These are phyloP conservation scores for Alternaria consortialis DNA, from an alignment of 2,329 filamentous ascomycete genomes.

Conservation along the genomic window DNA sequence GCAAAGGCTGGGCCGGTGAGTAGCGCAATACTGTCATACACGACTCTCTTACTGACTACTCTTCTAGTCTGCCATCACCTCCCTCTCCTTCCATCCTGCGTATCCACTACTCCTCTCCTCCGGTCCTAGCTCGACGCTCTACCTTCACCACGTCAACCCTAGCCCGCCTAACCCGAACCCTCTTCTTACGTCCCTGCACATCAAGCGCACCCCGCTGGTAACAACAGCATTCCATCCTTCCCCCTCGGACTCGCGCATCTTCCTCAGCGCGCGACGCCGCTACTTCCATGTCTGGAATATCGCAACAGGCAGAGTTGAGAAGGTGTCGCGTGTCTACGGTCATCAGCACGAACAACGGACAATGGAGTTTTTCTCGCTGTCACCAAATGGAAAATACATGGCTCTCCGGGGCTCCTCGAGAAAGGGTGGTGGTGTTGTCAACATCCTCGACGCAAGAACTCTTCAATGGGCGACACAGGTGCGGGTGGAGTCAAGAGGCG, in stretches of 20 bases:
- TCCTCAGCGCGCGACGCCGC: slow-evolving; percentile 85
- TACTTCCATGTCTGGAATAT: slow-evolving; percentile 98
- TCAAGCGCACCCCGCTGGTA: slow-evolving; percentile 82
- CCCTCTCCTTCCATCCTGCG: slow-evolving; percentile 87
- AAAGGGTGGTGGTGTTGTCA: slow-evolving; percentile 89
- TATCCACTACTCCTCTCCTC: slow-evolving; percentile 90
- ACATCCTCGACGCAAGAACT: slow-evolving; percentile 79
- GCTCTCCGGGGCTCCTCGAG: slow-evolving; percentile 79
- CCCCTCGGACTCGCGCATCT: slow-evolving; percentile 77
- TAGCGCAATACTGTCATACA: slow-evolving; percentile 9
- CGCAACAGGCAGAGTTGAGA: slow-evolving; percentile 80
- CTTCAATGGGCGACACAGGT: slow-evolving; percentile 89
- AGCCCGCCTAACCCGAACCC: slow-evolving; percentile 82
- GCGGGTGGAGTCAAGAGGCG: slow-evolving; percentile 80
- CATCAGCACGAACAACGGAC: slow-evolving; percentile 82
- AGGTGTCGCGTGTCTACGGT: slow-evolving; percentile 78
- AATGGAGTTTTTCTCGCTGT: slow-evolving; percentile 91
- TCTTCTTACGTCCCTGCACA: slow-evolving; percentile 86
- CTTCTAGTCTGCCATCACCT: slow-evolving; percentile 74
- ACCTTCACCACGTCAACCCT: slow-evolving; percentile 87
- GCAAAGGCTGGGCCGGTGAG: slow-evolving; percentile 74
- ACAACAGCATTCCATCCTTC: slow-evolving; percentile 79
- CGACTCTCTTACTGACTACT: slow-evolving; percentile 21
- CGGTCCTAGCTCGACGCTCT: slow-evolving; percentile 83
- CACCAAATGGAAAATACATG: slow-evolving; percentile 86